These are phyloP conservation scores for Trichophyton verrucosum DNA, from an alignment of 2,329 filamentous ascomycete genomes.

Conservation along the genomic window DNA sequence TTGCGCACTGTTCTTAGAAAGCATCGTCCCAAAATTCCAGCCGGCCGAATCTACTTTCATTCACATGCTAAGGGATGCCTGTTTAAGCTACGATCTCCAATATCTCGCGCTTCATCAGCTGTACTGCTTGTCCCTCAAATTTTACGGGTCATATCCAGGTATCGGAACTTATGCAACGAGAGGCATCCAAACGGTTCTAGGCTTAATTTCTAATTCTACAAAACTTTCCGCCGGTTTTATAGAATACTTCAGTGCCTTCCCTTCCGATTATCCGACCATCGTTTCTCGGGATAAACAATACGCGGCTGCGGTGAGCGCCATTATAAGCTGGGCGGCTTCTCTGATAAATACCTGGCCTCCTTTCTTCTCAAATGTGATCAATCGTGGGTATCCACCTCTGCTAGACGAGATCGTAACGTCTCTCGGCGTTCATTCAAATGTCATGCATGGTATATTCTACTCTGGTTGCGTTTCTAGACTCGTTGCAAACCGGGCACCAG, in stretches of 20 bases:
- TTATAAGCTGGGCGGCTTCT: constrained; percentile 35
- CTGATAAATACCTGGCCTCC: constrained; percentile 33
- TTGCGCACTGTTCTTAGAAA: not conserved
- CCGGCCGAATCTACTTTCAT: not conserved
- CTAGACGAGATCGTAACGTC: constrained; percentile 42
- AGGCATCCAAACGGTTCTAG: constrained; percentile 28
- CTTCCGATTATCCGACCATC: constrained; percentile 23
- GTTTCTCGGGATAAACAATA: constrained; percentile 25
- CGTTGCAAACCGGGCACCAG: constrained; percentile 8
- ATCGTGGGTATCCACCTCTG: constrained; percentile 42
- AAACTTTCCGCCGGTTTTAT: constrained; percentile 30
- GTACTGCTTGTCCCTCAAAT: constrained; percentile 45
- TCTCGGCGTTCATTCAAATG: constrained; percentile 39
- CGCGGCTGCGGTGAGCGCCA: constrained; percentile 21
- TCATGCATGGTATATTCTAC: constrained; percentile 45
- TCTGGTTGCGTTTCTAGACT: constrained; percentile 22
- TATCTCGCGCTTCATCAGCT: constrained; percentile 56
- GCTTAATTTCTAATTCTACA: constrained; percentile 37
- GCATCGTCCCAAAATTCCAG: not conserved
- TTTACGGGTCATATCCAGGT: constrained; percentile 26
- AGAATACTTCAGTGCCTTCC: constrained; percentile 39
- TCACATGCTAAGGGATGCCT: constrained; percentile 46
- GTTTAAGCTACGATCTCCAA: constrained; percentile 44
- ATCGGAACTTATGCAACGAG: constrained; percentile 20
- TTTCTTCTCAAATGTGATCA: constrained; percentile 23